These are phyloP conservation scores for Cryptococcus deneoformans DNA, from an alignment of 1,284 basidiomycete genomes.

Conservation along the genomic window DNA sequence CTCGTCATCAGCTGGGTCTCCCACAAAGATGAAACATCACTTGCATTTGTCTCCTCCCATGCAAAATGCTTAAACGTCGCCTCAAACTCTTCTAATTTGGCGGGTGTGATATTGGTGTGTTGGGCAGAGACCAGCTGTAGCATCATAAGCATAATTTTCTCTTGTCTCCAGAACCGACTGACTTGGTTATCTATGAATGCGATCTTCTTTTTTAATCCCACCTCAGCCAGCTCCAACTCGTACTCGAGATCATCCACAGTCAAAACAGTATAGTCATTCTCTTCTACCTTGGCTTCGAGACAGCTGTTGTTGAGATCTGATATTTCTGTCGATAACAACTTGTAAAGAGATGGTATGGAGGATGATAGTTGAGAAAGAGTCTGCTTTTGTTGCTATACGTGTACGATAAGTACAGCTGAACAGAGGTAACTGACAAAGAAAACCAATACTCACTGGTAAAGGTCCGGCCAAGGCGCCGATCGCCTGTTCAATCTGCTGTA, in stretches of 20 bases:
- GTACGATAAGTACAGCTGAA: neutral
- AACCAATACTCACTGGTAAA: conserved; percentile 59
- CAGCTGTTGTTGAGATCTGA: conserved; percentile 64
- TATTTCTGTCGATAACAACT: conserved; percentile 29
- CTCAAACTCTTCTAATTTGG: conserved; percentile 96
- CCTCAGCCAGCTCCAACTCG: conserved; percentile 79
- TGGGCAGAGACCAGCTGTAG: conserved; percentile 72
- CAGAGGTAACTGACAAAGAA: neutral
- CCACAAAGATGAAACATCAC: conserved; percentile 5
- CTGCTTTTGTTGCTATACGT: conserved; percentile 40
- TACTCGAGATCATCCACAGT: conserved; percentile 87
- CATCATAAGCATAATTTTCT: neutral
- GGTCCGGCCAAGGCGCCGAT: conserved; percentile 74
- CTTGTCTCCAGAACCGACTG: conserved; percentile 10
- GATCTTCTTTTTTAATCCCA: conserved; percentile 82
- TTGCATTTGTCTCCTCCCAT: conserved; percentile 76
- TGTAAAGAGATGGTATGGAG: conserved; percentile 28
- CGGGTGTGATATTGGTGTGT: conserved; percentile 68
- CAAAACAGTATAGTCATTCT: conserved; percentile 94
- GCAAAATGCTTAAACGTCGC: conserved; percentile 98
- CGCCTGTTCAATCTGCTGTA: conserved; percentile 70
- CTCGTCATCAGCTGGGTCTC: conserved; percentile 9
- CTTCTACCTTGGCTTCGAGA: conserved; percentile 87
- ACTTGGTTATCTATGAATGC: conserved; percentile 97
- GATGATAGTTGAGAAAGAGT: conserved; percentile 27